Percentiles rank a stretch among this genome's conserved stretches.
phyloP scores from a whole-genome alignment of 2,329 filamentous ascomycete species.

The Penicillium glabrum region DNA sequence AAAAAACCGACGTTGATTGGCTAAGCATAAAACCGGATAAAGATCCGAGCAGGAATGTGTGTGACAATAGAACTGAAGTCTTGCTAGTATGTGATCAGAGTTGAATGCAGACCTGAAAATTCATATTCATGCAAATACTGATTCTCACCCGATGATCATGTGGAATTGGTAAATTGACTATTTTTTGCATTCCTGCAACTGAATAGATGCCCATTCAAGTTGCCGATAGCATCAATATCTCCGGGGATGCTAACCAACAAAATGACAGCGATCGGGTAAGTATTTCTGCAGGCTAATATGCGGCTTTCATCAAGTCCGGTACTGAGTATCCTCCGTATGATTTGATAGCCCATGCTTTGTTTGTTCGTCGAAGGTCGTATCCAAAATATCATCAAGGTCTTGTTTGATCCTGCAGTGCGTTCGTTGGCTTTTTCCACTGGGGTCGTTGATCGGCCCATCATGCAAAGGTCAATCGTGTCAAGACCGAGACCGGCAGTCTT shows the following conservation, averaged over 20 bases:
- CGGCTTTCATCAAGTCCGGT: neutral
- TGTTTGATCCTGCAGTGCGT: neutral
- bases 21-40: neutral
- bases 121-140: too few species aligned
- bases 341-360: neutral
- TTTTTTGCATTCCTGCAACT: too few species aligned
- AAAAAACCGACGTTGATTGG: neutral
- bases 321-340: accelerated
- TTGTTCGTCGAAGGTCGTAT: neutral
- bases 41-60: neutral
- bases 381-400: neutral
- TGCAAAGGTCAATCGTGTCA: neutral
- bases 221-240: too few species aligned
- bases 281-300: accelerated
- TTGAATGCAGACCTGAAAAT: too few species aligned
- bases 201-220: too few species aligned
- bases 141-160: too few species aligned
- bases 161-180: too few species aligned
- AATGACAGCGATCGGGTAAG: too few species aligned
- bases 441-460: neutral
- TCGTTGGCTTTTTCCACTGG: neutral
- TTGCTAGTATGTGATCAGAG: too few species aligned
- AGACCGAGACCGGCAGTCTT: neutral
- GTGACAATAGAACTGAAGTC: neutral
- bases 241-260: neutral